Base-by-base conservation (phyloP, 169 alveolate genomes). In the Plasmodium berghei region DNA sequence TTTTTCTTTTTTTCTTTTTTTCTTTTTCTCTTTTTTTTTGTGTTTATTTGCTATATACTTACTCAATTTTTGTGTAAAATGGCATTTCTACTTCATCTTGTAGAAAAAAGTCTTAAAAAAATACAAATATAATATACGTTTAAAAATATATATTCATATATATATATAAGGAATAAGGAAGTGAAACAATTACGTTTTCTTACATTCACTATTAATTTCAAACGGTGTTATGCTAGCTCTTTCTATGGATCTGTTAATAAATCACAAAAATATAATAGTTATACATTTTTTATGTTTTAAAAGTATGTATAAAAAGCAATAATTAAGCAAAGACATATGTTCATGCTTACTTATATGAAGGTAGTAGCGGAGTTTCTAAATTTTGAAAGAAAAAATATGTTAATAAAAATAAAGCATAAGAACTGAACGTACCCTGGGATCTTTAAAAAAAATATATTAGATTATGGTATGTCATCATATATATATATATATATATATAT, bases 361-460 rank as follows among this genome's bases (percentile, higher is more conserved):
- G 97, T 42, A 95, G 74, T 26, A 95, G 59, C 4, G 97, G 97
- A 5, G 89, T 90, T n/a, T 72, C 52, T 54, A 94, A 59, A 42
- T 86, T 92, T 71, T 94, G 97, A 45, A 95, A 85, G 52, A 93
- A 94, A 73, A 61, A 93, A 64, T 94, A 92, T 9, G 95, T 92
- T 74, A 93, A 94, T 69, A 95, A 93, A 52, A 94, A 88, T 52
- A 95, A 94, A 26, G 97, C 94, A 80, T 95, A 95, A 18, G 97
- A 94, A 64, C 96, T 92, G 87, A 95, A 92, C 18, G 97, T 95
- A 28, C 94, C 94, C 46, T 92, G 86, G 2, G 94, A 73, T 46
- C 94, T 80, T 61, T 56, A 40, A 22, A 55, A 34, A 45, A 34
- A 72, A 5, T 46, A 3, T 12, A 18, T n/a, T n/a, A 22, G 28